phyloP scores from a whole-genome alignment of 768 basidiomycete species.

The Mycena rosella region DNA sequence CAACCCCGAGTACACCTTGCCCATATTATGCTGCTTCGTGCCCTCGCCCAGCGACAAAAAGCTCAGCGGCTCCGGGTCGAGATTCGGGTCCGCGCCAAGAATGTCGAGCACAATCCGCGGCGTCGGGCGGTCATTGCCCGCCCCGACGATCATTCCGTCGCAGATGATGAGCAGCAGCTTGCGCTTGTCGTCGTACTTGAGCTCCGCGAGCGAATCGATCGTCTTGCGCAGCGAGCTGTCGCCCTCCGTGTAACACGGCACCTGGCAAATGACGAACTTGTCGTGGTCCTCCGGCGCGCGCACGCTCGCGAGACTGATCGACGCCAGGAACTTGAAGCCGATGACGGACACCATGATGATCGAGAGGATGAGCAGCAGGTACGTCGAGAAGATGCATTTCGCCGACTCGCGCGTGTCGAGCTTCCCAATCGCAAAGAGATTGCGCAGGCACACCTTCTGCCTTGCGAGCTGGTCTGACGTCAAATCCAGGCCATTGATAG shows the following conservation, averaged over 20 bases:
- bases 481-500: slow-evolving; percentile 68
- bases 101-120: slow-evolving; percentile 98
- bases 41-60: slow-evolving; percentile 96
- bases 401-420: slow-evolving; percentile 93
- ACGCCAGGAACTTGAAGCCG: slow-evolving; percentile 96
- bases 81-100: slow-evolving; percentile 91
- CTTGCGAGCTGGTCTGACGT: slow-evolving; percentile 62
- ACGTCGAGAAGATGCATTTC: slow-evolving; percentile 92
- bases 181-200: slow-evolving; percentile 99
- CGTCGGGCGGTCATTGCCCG: slow-evolving; percentile 95
- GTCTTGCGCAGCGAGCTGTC: slow-evolving; percentile 86
- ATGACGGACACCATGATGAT: slow-evolving; percentile 95
- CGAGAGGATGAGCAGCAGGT: slow-evolving; percentile 91
- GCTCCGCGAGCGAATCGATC: slow-evolving; percentile 92
- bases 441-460: slow-evolving; percentile 92
- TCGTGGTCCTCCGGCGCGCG: slow-evolving; percentile 95
- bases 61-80: slow-evolving; percentile 94
- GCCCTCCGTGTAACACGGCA: slow-evolving; percentile 99
- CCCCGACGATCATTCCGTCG: slow-evolving; percentile 98
- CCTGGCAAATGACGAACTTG: slow-evolving; percentile 98
- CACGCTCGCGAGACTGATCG: slow-evolving; percentile 82
- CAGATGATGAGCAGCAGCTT: slow-evolving; percentile 94
- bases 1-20: slow-evolving; percentile 95
- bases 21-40: slow-evolving; percentile 97
- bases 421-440: slow-evolving; percentile 92